Evolutionary conservation across 192 early-diverging fungal genomes (phyloP).

Genomic region (Linnemannia zychae): DNA sequence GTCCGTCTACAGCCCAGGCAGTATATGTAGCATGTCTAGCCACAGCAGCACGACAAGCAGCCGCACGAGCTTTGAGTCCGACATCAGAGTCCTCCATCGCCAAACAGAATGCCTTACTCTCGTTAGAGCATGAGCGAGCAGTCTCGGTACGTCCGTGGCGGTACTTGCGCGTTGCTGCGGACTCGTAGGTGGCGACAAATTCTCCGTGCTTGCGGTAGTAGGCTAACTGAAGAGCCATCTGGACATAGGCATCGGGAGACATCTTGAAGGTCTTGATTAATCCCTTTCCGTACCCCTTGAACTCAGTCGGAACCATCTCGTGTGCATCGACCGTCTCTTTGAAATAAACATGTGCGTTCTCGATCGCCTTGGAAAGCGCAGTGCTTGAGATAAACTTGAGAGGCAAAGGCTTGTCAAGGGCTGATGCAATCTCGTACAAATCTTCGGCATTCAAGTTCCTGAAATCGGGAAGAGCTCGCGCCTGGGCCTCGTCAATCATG

Average conservation of each 20-base stretch:
- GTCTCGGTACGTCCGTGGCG: slow-evolving; percentile 92
- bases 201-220: slow-evolving; percentile 81
- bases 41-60: slow-evolving; percentile 72
- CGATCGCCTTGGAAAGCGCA: slow-evolving; percentile 63
- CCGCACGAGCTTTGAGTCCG: slow-evolving; percentile 56
- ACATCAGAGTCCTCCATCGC: slow-evolving; percentile 70
- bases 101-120: slow-evolving; percentile 77
- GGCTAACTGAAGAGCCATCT: slow-evolving; percentile 90
- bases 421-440: slow-evolving; percentile 42
- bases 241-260: slow-evolving; percentile 89
- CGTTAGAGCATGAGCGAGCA: slow-evolving; percentile 80
- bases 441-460: slow-evolving; percentile 54
- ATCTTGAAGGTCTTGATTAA: slow-evolving; percentile 58
- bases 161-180: slow-evolving; percentile 85
- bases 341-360: slow-evolving; percentile 75
- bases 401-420: slow-evolving; percentile 59
- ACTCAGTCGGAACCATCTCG: slow-evolving; percentile 73
- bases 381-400: slow-evolving; percentile 70
- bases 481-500: slow-evolving; percentile 67
- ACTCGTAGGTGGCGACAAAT: slow-evolving; percentile 85
- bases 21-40: slow-evolving; percentile 79
- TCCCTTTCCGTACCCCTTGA: slow-evolving; percentile 79
- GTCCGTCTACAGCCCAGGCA: slow-evolving; percentile 75
- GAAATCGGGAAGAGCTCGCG: slow-evolving; percentile 29
- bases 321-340: slow-evolving; percentile 72